phyloP scores from a whole-genome alignment of 345 rosid genomes.

The Clausena lansium region DNA sequence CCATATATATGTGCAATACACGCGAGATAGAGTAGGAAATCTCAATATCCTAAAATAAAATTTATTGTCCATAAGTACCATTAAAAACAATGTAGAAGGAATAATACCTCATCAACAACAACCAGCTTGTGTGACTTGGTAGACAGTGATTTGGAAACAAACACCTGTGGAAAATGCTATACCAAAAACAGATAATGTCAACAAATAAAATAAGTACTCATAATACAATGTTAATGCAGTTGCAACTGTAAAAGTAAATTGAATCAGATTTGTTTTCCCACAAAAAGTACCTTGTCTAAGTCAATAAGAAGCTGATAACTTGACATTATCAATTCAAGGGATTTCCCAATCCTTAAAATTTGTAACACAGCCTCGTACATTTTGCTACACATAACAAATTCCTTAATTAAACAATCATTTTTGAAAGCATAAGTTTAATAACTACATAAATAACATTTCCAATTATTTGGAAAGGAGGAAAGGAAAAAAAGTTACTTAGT shows the following conservation, averaged over 20 bases:
- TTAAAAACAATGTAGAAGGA: not conserved
- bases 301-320: constrained; percentile 75
- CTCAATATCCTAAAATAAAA: not conserved
- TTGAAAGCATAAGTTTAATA: not conserved
- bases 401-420: not conserved
- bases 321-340: constrained; percentile 60
- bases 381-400: constrained; percentile 41
- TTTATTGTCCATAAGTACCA: not conserved
- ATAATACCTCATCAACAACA: constrained; percentile 52
- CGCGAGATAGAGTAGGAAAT: not conserved
- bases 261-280: not conserved
- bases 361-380: constrained; percentile 68
- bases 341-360: constrained; percentile 56
- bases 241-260: not conserved
- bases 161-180: constrained; percentile 55
- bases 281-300: constrained; percentile 49
- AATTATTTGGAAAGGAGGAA: not conserved
- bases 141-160: constrained; percentile 29
- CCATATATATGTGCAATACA: not conserved
- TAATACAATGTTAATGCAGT: not conserved
- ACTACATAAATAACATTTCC: not conserved
- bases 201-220: not conserved
- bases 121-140: constrained; percentile 26
- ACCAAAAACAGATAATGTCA: not conserved
- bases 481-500: constrained; percentile 38